Base-by-base conservation (phyloP, 305 asterid genomes). In the Galium porrigens region DNA sequence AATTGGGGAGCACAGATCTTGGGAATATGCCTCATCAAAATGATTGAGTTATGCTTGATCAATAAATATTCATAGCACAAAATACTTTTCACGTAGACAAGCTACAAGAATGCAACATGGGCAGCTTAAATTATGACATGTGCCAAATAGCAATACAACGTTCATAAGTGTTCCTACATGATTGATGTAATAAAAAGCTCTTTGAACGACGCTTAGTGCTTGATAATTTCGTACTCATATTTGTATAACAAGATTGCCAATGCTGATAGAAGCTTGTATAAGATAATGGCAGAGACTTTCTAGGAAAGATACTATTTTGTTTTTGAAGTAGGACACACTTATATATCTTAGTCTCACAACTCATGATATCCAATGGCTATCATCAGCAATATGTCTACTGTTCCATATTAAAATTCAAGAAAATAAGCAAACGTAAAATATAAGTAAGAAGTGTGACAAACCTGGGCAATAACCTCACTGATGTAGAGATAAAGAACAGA, bases 391-490 rank as follows among this genome's bases (percentile, higher is more conserved):
- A 36, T 41, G 42, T 36, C 58, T 20, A 17, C 25, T 4, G 11
- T 22, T 9, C 3, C 51, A 39, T 15, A 42, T 15, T 32, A 17
- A 44, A 17, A 61, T 44, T 4, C 4, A 30, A 22, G n/a, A 46
- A 44, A 27, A 63, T 32, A 63, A 46, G 53, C 32, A 42, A 48
- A 27, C 4, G 1, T 6, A 29, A 63, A 44, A 29, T 58, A 70
- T 41, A 66, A 74, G 27, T 34, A 39, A 69, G 42, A 60, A 63
- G 63, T 14, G 70, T 66, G 73, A 64, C 84, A 60, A 62, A 91
- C 98, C 96, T 85, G 94, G 79, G 72, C 84, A 71, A 72, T 80
- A 69, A 87, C 89, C 82, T 89, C 96, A 67, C 95, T 83, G 76
- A 78, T 75, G 63, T 85, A 85, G 76, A 85, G 61, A 78, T 82